Evolutionary conservation across 2,329 filamentous ascomycete genomes (phyloP), one percentile per base, ranked within the genome.

Genomic region (Helotiales sp.): DNA sequence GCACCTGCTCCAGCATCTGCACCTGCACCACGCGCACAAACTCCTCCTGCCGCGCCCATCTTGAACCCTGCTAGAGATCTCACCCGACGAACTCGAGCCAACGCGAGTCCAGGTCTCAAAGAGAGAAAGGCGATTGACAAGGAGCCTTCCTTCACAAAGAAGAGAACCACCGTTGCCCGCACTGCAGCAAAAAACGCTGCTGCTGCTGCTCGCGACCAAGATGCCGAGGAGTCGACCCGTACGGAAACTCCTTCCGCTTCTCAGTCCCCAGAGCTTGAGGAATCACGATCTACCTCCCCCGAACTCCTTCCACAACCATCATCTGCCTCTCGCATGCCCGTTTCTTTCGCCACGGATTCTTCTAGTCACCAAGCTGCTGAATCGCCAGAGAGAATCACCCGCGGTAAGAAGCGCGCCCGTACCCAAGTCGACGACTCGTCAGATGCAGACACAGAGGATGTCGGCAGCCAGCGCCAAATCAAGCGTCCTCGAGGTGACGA

Each of bases 351-450:
- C 32, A 6, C 20, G 22, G 54, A 17, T 37, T 32, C 57, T 60
- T 60, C 57, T 28, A 47, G 37, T 60, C 57, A 60, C 57, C 57
- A 45, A 60, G 57, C 37, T 60, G 57, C 40, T 60, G 57, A 37
- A 28, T 30, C 57, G 3, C 30, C n/a, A 6, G 47, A 30, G 15
- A 43, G 13, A 30, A 17, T 11, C 6, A 5, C 57, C 22, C 57
- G 37, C 37, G 24, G 13, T 15, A 20, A 13, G 6, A 60, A 60
- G 57, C 57, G 57, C 17, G 2, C 57, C n/a, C 57, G 57, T 8
- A 20, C 17, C 1, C 13, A 60, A 24, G 15, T 32, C 15, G 37
- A 45, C 22, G 20, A 58, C 22, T 37, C 34, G 6, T 60, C 37
- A 30, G 57, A 60, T 13, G 57, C 22, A n/a, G 37, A 60, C 24